These are phyloP conservation scores for Mucor irregularis DNA, from an alignment of 371 early-diverging fungal species.

Conservation along the genomic window DNA sequence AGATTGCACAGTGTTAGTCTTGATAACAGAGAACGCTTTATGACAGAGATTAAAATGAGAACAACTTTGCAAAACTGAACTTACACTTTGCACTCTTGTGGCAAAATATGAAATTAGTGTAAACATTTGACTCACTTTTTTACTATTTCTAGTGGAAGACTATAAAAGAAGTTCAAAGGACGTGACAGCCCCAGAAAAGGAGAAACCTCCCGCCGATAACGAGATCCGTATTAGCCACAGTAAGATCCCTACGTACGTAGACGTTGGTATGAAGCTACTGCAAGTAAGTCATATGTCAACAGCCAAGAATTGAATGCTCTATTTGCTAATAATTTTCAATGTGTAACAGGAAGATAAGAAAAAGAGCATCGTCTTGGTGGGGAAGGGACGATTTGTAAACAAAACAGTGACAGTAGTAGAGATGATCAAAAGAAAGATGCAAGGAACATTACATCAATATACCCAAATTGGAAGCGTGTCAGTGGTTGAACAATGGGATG, in stretches of 20 bases:
- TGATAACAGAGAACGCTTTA: constrained; percentile 3
- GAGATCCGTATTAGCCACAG: constrained; percentile 41
- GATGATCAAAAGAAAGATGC: constrained; percentile 61
- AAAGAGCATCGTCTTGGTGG: constrained; percentile 31
- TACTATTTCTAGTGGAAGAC: constrained; percentile 43
- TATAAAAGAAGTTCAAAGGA: constrained; percentile 35
- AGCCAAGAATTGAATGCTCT: background rate
- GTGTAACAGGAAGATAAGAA: constrained; percentile 19
- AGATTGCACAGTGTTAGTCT: no score
- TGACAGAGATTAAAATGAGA: constrained; percentile 3
- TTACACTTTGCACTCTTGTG: background rate
- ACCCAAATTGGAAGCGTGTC: constrained; percentile 59
- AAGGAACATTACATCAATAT: constrained; percentile 61
- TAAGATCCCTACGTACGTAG: constrained; percentile 40
- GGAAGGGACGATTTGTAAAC: constrained; percentile 56
- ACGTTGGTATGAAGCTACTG: constrained; percentile 31
- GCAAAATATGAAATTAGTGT: background rate
- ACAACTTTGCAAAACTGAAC: background rate
- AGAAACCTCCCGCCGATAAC: constrained; percentile 40
- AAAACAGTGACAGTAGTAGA: constrained; percentile 70
- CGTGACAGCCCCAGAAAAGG: constrained; percentile 7
- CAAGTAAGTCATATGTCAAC: constrained; percentile 27
- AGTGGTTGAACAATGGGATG: constrained; percentile 58
- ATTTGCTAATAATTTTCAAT: background rate
- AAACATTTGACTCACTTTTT: background rate